Percentiles rank a stretch among this genome's conserved stretches.
Conservation (phyloP, 768 basidiomycete species). For the Termitomyces sp. region DNA sequence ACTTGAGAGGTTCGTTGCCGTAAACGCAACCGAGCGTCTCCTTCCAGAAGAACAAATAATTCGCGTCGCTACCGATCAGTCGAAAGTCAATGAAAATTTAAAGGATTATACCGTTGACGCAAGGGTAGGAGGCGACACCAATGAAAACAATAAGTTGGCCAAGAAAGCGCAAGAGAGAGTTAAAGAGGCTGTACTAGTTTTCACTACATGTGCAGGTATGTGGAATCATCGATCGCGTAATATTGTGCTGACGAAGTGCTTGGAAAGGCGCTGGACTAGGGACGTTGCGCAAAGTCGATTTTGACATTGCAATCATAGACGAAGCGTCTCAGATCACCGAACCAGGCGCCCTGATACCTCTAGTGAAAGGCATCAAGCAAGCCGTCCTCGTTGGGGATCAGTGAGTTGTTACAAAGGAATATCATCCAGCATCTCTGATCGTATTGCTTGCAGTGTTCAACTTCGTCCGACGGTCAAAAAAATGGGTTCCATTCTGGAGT, state of each 20-base stretch:
- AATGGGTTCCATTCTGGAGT: conserved; percentile 51
- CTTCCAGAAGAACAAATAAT: conserved; percentile 53
- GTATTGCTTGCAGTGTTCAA: conserved; percentile 44
- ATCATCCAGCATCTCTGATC: background rate
- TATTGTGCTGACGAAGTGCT: background rate
- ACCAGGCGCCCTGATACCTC: conserved; percentile 57
- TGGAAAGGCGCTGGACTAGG: conserved; percentile 49
- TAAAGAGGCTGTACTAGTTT: conserved; percentile 50
- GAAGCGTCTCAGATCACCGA: conserved; percentile 72
- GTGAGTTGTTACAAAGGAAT: conserved; percentile 30
- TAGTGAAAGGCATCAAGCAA: conserved; percentile 55
- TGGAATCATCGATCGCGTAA: background rate
- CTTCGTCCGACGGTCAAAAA: conserved; percentile 58
- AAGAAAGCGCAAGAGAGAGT: conserved; percentile 57
- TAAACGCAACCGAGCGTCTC: conserved; percentile 39
- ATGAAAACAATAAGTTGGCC: conserved; percentile 50
- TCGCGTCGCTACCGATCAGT: conserved; percentile 62
- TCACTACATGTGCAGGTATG: conserved; percentile 60
- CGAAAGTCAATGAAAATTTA: conserved; percentile 52
- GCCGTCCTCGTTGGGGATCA: conserved; percentile 68
- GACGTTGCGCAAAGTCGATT: conserved; percentile 47
- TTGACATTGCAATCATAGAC: conserved; percentile 61
- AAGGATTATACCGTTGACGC: conserved; percentile 61
- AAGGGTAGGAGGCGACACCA: conserved; percentile 57
- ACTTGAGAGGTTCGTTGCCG: conserved; percentile 50